These are phyloP conservation scores for Kuraishia floccosa DNA, from an alignment of 805 yeast species.

Conservation along the genomic window DNA sequence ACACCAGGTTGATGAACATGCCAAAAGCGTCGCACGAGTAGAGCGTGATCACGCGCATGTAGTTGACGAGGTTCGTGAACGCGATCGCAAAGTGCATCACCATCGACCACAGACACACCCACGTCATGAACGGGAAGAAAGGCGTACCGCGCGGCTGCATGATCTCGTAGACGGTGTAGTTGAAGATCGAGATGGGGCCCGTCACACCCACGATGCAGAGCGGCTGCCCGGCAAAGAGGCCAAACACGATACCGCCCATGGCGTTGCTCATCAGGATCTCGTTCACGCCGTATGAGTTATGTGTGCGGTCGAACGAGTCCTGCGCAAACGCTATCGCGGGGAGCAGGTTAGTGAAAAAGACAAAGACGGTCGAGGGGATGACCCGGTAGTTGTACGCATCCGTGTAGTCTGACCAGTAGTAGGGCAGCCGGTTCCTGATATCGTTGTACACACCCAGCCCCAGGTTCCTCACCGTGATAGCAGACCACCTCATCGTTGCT, in stretches of 20 bases:
- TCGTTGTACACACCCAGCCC: conserved; percentile 47
- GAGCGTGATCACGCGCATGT: conserved; percentile 59
- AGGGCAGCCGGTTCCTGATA: conserved; percentile 41
- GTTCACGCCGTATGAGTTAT: conserved; percentile 82
- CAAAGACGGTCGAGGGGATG: conserved; percentile 70
- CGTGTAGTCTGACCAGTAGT: conserved; percentile 64
- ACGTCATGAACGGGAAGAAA: conserved; percentile 88
- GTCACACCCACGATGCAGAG: conserved; percentile 94
- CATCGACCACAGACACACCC: conserved; percentile 92
- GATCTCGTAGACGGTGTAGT: conserved; percentile 76
- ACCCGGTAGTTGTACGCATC: conserved; percentile 85
- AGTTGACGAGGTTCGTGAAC: conserved; percentile 51
- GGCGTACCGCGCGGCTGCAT: conserved; percentile 38
- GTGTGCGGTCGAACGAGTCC: conserved; percentile 90
- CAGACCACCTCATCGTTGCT: too few species aligned
- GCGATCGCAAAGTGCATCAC: conserved; percentile 69
- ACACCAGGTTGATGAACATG: conserved; percentile 76
- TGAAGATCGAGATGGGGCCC: conserved; percentile 89
- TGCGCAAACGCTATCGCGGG: conserved; percentile 97
- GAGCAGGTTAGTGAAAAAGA: conserved; percentile 80
- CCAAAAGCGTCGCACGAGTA: conserved; percentile 94
- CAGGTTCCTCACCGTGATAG: conserved; percentile 10
- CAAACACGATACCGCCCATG: conserved; percentile 82
- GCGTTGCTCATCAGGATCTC: conserved; percentile 81
- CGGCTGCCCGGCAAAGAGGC: conserved; percentile 82